Evolutionary conservation across 1,139 yeast species (phyloP), one percentile per base, ranked within the genome.

Genomic region (Yamadazyma pseudoaaseri): DNA sequence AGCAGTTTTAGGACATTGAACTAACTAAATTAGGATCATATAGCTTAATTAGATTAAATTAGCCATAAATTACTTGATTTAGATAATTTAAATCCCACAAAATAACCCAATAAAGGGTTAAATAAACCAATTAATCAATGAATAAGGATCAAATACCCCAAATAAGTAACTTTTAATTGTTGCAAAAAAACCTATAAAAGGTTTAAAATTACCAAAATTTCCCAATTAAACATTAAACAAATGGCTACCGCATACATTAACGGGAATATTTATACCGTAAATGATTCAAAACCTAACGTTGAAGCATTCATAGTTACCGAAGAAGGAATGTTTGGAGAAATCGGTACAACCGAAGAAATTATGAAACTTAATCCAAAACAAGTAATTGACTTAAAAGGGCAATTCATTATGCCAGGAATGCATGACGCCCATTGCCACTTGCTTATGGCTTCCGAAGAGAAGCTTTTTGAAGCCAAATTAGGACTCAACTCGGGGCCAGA

Each of bases 341-440:
- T 49, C 20, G 54, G 54, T 15, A 32, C 49, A 20, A 40, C 48
- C 7, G 42, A 36, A n/a, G 50, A 38, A 23, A 37, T 49, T 28
- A 26, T 36, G 11, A 30, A 25, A 10, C 26, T 39, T 7, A 44
- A 47, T n/a, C 24, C 34, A 11, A 39, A 26, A 10, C 28, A 31
- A 24, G 42, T 45, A 6, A 43, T 49, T 20, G 54, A 49, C 29
- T 39, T 49, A 12, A 41, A 49, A 28, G 51, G 52, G 10, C 41
- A 49, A 34, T 49, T 48, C 28, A 49, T 48, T 16, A 47, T 49
- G 52, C 54, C 54, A 11, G 54, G 54, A 7, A 47, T 49, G 51
- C 54, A 49, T 33, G 54, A 49, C 38, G 54, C 54, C 26, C 54
- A 51, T 39, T 34, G 43, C 39, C 45, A 44, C 31, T 35, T 44